Evolutionary conservation across 164 flowering plant species (phyloP), one percentile per base, ranked within the genome.

Genomic region (Buxus sempervirens): DNA sequence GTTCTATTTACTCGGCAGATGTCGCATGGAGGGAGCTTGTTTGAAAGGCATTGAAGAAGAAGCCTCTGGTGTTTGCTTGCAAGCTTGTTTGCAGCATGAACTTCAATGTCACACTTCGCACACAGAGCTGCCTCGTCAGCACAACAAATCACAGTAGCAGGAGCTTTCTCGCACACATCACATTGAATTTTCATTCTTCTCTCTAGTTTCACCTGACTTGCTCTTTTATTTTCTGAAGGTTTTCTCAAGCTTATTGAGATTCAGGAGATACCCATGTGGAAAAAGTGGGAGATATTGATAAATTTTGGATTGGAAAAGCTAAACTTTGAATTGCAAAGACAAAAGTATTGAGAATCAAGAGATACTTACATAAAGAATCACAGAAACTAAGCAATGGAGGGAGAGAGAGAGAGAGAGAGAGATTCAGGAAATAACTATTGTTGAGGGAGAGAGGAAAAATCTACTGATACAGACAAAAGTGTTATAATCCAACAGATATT

Each of bases 1-100:
- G 18, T 32, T 36, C 0, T 28, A 41, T 15, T 65, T 79, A 90
- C 97, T 70, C 85, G 97, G 86, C 99, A 95, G 20, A 95, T 92
- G 38, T 95, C 99, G 78, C 98, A 92, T 9, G 72, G 80, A 45
- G 99, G 99, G 23, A 95, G 93, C 80, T 87, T 88, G 80, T 72
- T 82, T 38, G 96, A 85, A 73, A 89, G 90, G 67, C 75, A 74
- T 8, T 92, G 77, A 63, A 95, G 96, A 28, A 78, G 90, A 54
- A 94, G 90, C 82, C 99, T 86, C 77, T 90, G 98, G 76, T 95
- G 99, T 78, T 95, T 95, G 85, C 97, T 92, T 1, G 99, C 97
- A 56, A 95, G 95, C 84, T 90, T 95, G 76, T 92, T 92, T 0
- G 99, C 99, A 22, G 88, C 89, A 79, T 95, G 99, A 45, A 95